Evolutionary conservation across 495 filamentous ascomycete species (phyloP).

Genomic region (Daldinia decipiens): DNA sequence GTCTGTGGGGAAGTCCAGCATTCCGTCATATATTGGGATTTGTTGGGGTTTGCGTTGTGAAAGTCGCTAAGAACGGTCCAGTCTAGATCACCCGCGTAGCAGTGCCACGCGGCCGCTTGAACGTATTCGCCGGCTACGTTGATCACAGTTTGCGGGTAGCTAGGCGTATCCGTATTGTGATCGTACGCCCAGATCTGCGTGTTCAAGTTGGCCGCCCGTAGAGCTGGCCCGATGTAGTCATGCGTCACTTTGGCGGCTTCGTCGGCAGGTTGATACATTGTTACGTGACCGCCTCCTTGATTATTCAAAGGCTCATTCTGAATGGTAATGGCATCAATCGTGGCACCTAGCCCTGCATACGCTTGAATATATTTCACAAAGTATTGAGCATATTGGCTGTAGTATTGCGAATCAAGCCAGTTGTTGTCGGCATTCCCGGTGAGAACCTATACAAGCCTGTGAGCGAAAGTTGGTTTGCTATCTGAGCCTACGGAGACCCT

Average conservation of each 20-base stretch:
- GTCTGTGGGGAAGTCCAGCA: constrained; percentile 61
- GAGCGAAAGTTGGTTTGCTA: neutral
- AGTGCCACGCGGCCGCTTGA: constrained; percentile 65
- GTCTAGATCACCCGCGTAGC: constrained; percentile 59
- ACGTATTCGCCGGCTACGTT: constrained; percentile 56
- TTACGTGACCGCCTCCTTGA: constrained; percentile 61
- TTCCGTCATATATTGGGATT: constrained; percentile 68
- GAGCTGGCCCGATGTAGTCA: constrained; percentile 60
- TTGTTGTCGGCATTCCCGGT: constrained; percentile 61
- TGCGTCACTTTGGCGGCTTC: constrained; percentile 60
- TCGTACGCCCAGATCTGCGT: constrained; percentile 66
- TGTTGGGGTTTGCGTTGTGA: constrained; percentile 56
- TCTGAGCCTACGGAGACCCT: neutral
- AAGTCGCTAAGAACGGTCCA: constrained; percentile 64
- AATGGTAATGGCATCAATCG: constrained; percentile 64
- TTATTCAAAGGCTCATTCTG: constrained; percentile 69
- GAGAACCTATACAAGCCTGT: constrained; percentile 44
- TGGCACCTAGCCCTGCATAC: constrained; percentile 54
- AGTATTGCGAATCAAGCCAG: constrained; percentile 62
- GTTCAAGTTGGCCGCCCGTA: constrained; percentile 53
- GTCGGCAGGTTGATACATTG: constrained; percentile 63
- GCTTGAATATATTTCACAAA: constrained; percentile 68
- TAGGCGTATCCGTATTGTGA: constrained; percentile 63
- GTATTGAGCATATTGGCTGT: constrained; percentile 60
- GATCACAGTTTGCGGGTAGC: constrained; percentile 62